Base-by-base conservation (phyloP, 2,329 filamentous ascomycete species). In the Cladosporium sp. region DNA sequence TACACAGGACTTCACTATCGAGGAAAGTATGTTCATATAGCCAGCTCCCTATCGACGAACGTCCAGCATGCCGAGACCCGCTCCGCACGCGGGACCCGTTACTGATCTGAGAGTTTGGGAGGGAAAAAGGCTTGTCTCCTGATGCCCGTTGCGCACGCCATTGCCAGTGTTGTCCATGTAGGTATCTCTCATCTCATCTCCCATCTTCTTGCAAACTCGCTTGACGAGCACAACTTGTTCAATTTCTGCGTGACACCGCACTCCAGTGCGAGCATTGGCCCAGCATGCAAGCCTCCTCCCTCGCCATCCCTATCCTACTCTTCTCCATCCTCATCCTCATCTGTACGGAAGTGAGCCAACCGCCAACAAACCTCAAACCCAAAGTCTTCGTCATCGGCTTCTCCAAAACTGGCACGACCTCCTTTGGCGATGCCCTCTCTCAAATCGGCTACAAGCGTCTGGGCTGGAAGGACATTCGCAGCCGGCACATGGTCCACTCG, bases 331-430 rank as follows among this genome's bases (percentile, higher is more conserved):
- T 57, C 38, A 19, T 57, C 27, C 46, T 58, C 29, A 43, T 58
- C 36, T 48, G 53, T 18, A 50, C 43, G 19, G 52, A 52, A n/a
- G 45, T 62, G 16, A 57, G 57, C 11, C 61, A 59, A 16, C 56
- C 59, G 12, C 49, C 55, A 8, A n/a, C 46, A 2, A 43, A 45
- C 7, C 55, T 62, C 19, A 55, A 57, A 43, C 59, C 60, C n/a
- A 64, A 64, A 46, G 50, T 64, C 50, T 64, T 63, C 46, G 57
- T 64, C 16, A 55, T 64, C 30, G 62, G 61, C 18, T 55, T 64
- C 20, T 64, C 62, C 7, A 62, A 63, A 36, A 63, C 61, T 27
- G 60, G 60, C 29, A 63, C 62, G 18, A 62, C 57, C 7, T 60
- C 59, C 15, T 62, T 64, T 30, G 62, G 62, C 52, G 59, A 64